phyloP scores from a whole-genome alignment of 2,329 filamentous ascomycete genomes.

The Dothistroma septosporum region DNA sequence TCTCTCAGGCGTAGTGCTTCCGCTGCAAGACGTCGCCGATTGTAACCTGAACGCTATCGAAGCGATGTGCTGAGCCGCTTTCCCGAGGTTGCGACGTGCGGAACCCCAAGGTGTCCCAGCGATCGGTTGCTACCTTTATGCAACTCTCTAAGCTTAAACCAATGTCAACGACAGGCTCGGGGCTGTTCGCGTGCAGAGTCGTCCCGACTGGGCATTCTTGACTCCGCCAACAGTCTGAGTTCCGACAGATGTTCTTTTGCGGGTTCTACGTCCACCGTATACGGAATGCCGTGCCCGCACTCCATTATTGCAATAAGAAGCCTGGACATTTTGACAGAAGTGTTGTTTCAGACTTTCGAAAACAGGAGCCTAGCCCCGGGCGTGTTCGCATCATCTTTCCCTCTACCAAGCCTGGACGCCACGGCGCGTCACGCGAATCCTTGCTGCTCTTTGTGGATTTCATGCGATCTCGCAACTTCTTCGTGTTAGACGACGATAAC shows the following conservation, averaged over 20 bases:
- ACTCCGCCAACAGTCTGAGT: background rate
- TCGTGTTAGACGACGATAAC: background rate
- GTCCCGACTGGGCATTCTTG: background rate
- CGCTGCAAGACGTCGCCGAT: background rate
- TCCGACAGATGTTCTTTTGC: background rate
- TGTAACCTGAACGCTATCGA: background rate
- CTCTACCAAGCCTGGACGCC: background rate
- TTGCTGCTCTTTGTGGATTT: background rate
- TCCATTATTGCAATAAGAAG: background rate
- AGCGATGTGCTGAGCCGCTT: background rate
- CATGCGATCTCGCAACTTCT: background rate
- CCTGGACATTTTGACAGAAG: background rate
- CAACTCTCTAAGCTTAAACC: background rate
- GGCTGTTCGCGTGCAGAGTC: background rate
- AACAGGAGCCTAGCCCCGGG: background rate
- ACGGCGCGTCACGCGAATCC: conserved; percentile 1
- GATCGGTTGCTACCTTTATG: background rate
- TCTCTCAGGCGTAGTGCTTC: background rate
- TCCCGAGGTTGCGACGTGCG: background rate
- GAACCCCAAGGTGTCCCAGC: background rate
- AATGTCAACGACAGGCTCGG: background rate
- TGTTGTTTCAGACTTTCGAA: background rate
- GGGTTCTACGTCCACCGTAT: background rate
- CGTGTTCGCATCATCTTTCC: conserved; percentile 5
- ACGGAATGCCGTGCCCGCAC: background rate